Percentiles rank a stretch among this genome's conserved stretches.
phyloP scores from a whole-genome alignment of 1,284 basidiomycete species.

The Sanguinoderma infundibulare region DNA sequence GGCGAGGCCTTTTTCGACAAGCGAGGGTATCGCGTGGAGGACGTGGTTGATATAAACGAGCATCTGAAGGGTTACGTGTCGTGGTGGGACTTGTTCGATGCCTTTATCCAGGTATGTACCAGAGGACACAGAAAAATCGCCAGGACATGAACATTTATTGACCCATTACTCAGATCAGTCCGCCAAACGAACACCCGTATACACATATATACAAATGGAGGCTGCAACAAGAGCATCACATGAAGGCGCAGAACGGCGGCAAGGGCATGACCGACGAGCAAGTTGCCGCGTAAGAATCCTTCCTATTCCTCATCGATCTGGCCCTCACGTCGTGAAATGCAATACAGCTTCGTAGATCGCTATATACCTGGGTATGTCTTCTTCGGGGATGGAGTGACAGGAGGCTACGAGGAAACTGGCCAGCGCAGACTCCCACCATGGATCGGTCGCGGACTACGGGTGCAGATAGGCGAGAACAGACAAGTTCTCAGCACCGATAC shows the following conservation, averaged over 20 bases:
- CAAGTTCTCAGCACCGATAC: constrained; percentile 25
- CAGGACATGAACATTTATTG: too few relatives aligned
- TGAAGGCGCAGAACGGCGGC: constrained; percentile 85
- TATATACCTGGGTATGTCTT: constrained; percentile 89
- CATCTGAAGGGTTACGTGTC: constrained; percentile 58
- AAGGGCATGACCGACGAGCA: constrained; percentile 84
- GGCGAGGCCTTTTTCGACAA: constrained; percentile 42
- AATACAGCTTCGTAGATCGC: constrained; percentile 71
- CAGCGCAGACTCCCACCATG: constrained; percentile 29
- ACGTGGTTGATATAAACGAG: constrained; percentile 67
- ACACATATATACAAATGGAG: constrained; percentile 79
- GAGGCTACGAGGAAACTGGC: constrained; percentile 29
- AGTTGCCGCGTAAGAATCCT: constrained; percentile 64
- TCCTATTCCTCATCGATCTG: background rate
- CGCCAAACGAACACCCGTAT: constrained; percentile 51
- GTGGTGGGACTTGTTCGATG: constrained; percentile 72
- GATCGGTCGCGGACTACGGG: constrained; percentile 29
- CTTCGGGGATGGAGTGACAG: constrained; percentile 56
- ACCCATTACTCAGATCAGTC: constrained; percentile 50
- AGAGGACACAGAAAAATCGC: too few relatives aligned
- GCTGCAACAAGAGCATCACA: constrained; percentile 83
- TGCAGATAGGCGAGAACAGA: constrained; percentile 34
- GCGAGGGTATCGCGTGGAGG: constrained; percentile 42
- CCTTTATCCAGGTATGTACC: constrained; percentile 67
- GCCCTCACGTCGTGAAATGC: constrained; percentile 2